These are phyloP conservation scores for Stephania cephalantha DNA, from an alignment of 164 flowering plant species.

Conservation along the genomic window DNA sequence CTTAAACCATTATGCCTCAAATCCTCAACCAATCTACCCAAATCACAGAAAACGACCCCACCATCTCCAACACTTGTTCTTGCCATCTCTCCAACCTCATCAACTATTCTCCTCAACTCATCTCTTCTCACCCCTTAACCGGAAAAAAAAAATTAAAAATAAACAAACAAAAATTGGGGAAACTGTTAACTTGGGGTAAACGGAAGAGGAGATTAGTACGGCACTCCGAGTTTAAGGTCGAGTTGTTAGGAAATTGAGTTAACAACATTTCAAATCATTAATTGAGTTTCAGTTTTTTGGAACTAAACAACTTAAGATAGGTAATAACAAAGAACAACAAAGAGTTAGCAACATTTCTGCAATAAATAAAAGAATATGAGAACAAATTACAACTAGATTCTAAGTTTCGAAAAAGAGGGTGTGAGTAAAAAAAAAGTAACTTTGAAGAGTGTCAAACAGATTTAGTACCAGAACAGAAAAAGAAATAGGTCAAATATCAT, in stretches of 20 bases:
- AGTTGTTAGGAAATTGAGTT: too few relatives aligned
- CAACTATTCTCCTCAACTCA: conserved; percentile 16
- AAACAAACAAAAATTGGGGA: too few relatives aligned
- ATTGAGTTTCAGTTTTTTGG: not conserved
- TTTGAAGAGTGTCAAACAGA: not conserved
- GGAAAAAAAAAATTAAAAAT: too few relatives aligned
- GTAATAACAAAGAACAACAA: not conserved
- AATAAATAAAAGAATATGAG: not conserved
- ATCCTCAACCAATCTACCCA: conserved; percentile 2
- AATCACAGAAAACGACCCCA: conserved; percentile 19
- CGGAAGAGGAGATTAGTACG: too few relatives aligned
- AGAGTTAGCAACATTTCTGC: not conserved
- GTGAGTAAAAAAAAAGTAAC: not conserved
- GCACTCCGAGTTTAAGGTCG: too few relatives aligned
- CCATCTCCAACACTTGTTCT: conserved; percentile 14
- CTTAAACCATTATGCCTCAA: not conserved
- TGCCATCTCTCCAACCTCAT: conserved; percentile 13
- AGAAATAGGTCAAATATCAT: not conserved
- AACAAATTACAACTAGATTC: not conserved
- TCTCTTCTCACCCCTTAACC: conserved; percentile 13
- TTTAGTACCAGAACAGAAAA: not conserved
- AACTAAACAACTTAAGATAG: not conserved
- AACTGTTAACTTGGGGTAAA: too few relatives aligned
- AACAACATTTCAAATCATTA: not conserved
- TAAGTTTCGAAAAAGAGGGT: not conserved